Evolutionary conservation across 139 green algal species (phyloP), one percentile per base, ranked within the genome.

Genomic region (Klebsormidium nitens): DNA sequence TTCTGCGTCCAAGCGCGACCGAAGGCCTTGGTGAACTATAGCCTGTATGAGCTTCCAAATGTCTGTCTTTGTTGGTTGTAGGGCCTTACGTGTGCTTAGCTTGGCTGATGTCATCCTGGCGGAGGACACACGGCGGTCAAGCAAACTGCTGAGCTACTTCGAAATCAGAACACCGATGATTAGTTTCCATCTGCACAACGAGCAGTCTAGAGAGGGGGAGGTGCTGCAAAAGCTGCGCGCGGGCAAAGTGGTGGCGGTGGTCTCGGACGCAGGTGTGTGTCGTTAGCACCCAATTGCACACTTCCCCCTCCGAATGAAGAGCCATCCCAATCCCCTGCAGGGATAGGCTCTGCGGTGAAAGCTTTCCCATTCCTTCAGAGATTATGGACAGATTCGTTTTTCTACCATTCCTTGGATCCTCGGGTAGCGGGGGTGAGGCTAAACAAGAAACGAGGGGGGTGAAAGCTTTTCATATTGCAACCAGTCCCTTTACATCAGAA

Each of bases 101-200:
- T 58, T 52, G 1, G 86, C 74, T 3, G 66, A 80, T 47, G 50
- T 83, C 6, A 71, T 97, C 1, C 76, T 96, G 36, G 87, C 84
- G 5, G 92, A 98, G 73, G 92, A 97, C 78, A 96, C 91, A 1
- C 80, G 91, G 0, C 87, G 88, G 66, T 95, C 87, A 1, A 38
- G 72, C 0, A 82, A 88, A 66, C 85, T 97, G 60, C 70, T 95
- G 39, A 63, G 72, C 14, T 66, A 83, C 39, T 91, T 83, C 60
- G 69, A 42, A 38, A 88, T 95, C 36, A 36, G n/a, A 0, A 65
- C 50, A 17, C 63, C 35, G 28, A 28, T 47, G 63, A 61, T 61
- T 14, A 36, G 52, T n/a, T 32, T 34, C 52, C 23, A 61, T 23
- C 6, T n/a, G 52, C 26, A 32, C 26, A 29, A 32, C 52, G 5